phyloP scores from a whole-genome alignment of 1,284 basidiomycete genomes.

The Entoloma clypeatum region DNA sequence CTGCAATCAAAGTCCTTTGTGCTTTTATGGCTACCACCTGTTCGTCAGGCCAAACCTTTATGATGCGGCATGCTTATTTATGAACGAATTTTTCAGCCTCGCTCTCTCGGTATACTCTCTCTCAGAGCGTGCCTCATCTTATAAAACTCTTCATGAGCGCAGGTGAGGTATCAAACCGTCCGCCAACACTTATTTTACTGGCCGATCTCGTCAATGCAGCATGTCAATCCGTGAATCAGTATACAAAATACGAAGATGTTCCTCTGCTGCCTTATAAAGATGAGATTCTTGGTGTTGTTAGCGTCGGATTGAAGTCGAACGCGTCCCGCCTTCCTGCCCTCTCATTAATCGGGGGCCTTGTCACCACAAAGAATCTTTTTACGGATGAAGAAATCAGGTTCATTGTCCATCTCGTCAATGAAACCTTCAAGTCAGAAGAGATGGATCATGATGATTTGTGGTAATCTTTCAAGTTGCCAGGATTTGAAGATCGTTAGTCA shows the following conservation, averaged over 20 bases:
- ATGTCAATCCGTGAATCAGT: conserved; percentile 36
- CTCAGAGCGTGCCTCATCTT: conserved; percentile 69
- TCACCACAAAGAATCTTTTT: conserved; percentile 63
- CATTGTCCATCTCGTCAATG: conserved; percentile 74
- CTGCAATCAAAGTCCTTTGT: conserved; percentile 79
- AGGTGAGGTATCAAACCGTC: conserved; percentile 71
- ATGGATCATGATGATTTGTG: conserved; percentile 56
- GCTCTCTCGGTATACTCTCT: conserved; percentile 64
- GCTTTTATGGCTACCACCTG: conserved; percentile 73
- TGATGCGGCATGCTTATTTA: conserved; percentile 4
- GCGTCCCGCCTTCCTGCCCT: conserved; percentile 59
- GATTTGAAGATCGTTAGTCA: conserved; percentile 1
- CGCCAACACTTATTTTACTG: conserved; percentile 61
- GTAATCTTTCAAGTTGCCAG: conserved; percentile 30
- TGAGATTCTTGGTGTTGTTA: conserved; percentile 65
- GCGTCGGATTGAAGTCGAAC: conserved; percentile 55
- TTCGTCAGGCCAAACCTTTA: conserved; percentile 35
- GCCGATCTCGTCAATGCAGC: conserved; percentile 57
- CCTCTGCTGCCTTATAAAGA: conserved; percentile 70
- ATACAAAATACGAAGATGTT: conserved; percentile 26
- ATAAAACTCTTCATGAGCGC: conserved; percentile 75
- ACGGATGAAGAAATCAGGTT: conserved; percentile 74
- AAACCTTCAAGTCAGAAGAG: conserved; percentile 52
- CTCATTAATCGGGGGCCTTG: conserved; percentile 57
- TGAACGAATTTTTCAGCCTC: conserved; percentile 46